Evolutionary conservation across 2,329 filamentous ascomycete species (phyloP), one percentile per base, ranked within the genome.

Genomic region (Colletotrichum endophyticum): DNA sequence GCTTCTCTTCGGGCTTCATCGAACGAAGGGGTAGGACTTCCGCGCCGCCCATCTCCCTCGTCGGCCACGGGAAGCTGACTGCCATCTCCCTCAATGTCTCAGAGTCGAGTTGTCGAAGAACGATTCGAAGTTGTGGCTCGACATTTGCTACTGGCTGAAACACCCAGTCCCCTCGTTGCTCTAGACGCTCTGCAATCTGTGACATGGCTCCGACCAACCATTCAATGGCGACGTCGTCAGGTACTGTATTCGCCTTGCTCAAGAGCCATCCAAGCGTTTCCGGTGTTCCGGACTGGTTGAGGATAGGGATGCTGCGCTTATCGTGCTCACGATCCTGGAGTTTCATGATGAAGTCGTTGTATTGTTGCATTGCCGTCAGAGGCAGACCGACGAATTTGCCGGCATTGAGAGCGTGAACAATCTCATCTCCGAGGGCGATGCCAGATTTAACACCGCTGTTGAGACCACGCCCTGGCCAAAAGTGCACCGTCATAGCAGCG

Each of bases 11-110:
- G 5, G 82, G 79, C 72, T 83, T 82, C 81, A 84, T 84, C 25
- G 83, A 84, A 4, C 83, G 82, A 57, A 83, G 79, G 39, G 84
- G 84, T 3, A 84, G 66, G 9, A 85, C 83, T 72, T 85, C 83
- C 4, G 81, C 82, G 8, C 82, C 84, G 8, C 79, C 81, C 83
- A 85, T 84, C 56, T 84, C 82, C 8, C 83, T 77, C 2, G 82
- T 84, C 0, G 83, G 84, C 84, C 83, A 85, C 19, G 83, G 84
- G 69, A 84, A 84, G 69, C 81, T 83, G 44, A 84, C 82, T 1
- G 83, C 83, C 84, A 85, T 85, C 66, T 85, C 81, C 0, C 81
- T 80, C 9, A 85, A 80, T 0, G 83, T 84, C 2, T 80, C 63
- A 9, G 79, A 77, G 39, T 80, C 72, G 8, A 85, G 78, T 71